Evolutionary conservation across 179 eudicot genomes (phyloP).

Genomic region (Silene noctiflora): DNA sequence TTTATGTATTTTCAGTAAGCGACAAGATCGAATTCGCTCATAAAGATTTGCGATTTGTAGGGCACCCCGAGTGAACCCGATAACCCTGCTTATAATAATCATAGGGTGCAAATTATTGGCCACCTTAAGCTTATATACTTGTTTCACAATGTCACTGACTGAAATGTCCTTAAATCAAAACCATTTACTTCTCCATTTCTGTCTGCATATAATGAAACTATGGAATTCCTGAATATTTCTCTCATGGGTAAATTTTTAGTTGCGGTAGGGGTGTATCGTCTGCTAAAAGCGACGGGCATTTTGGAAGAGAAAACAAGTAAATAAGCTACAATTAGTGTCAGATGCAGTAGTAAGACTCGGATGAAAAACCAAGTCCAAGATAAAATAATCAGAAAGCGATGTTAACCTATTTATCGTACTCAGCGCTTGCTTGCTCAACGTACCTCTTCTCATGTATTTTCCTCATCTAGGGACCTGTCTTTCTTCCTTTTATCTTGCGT

Average conservation of each 20-base stretch:
- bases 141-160: neutral
- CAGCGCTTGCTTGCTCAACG: no score
- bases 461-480: neutral
- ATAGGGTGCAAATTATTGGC: neutral
- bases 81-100: neutral
- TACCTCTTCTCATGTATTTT: no score
- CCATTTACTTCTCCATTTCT: neutral
- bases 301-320: conserved; percentile 3
- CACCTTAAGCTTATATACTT: neutral
- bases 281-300: neutral
- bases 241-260: neutral
- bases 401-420: no score
- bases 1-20: neutral
- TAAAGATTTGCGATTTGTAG: no score
- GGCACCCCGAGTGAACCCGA: no score
- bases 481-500: neutral
- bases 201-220: no score
- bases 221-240: neutral
- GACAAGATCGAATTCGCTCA: no score
- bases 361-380: no score
- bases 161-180: neutral
- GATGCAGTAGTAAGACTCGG: no score
- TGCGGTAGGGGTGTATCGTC: neutral
- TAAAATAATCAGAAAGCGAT: no score
- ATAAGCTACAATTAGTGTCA: neutral